Base-by-base conservation (phyloP, 495 filamentous ascomycete genomes). In the Ascobolus immersus region DNA sequence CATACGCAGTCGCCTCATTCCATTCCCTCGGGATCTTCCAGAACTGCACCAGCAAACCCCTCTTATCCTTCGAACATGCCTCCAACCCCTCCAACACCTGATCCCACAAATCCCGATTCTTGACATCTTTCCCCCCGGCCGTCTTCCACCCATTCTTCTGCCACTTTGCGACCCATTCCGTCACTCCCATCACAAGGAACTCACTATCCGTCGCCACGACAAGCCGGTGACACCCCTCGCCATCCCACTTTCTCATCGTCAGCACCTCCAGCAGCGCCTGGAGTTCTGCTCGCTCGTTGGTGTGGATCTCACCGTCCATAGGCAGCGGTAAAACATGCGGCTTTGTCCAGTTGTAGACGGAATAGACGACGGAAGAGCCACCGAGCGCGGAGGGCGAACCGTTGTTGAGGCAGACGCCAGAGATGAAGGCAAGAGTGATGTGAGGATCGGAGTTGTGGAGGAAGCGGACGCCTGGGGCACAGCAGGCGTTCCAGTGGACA, bases 201-300 rank as follows among this genome's bases (percentile, higher is more conserved):
- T 51, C 49, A 2, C 56, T 63, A 38, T 63, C 55, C 2, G 58
- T 56, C 12, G 57, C 61, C 23, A 65, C 50, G 6, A 59, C 49
- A 0, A 65, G 21, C 0, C 43, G 53, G 10, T 32, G 39, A 39
- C 51, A 54, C 1, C 53, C 51, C 39, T 60, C 59, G 6, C 36
- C 39, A 19, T 23, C 19, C 56, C 55, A 60, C 37, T 33, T 2
- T 27, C 48, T 43, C 25, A 50, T 42, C 15, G 51, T 37, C 24
- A 61, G 40, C 21, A 45, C 56, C 1, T 48, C 52, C 13, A 57
- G 51, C 5, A 51, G 52, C 4, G 58, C 58, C 24, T 54, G 54
- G 23, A 61, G 55, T 45, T 60, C 56, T 1, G 59, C 59, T 20
- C 58, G 49, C 28, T 58, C 55, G 48, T 47, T 60, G 20, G 44